Conservation (phyloP, 345 rosid species). For the Theobroma cacao region DNA sequence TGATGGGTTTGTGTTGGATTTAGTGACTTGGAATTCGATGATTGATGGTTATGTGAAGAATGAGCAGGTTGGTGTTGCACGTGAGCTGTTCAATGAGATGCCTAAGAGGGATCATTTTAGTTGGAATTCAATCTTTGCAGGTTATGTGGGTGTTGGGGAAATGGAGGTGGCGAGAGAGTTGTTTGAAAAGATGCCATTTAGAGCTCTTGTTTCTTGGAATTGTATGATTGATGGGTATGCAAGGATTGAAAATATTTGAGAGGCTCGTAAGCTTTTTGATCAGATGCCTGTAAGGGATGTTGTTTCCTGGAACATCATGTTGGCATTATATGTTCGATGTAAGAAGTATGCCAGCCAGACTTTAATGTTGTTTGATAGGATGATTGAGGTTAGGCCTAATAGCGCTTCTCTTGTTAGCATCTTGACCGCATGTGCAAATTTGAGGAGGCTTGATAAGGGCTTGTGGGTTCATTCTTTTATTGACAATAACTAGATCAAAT, state of each 20-base stretch:
- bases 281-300: slow-evolving; percentile 49
- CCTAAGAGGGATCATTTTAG: slow-evolving; percentile 44
- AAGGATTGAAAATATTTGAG: slow-evolving; percentile 30
- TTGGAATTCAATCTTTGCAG: slow-evolving; percentile 67
- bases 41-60: slow-evolving; percentile 46
- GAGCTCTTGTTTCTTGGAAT: slow-evolving; percentile 60
- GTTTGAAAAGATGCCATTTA: slow-evolving; percentile 43
- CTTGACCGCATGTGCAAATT: slow-evolving; percentile 55
- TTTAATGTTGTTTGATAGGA: slow-evolving; percentile 48
- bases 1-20: slow-evolving; percentile 36
- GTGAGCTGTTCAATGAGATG: slow-evolving; percentile 53
- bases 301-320: slow-evolving; percentile 56
- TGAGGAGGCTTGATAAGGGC: slow-evolving; percentile 46
- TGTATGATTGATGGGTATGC: slow-evolving; percentile 58
- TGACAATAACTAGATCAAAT: slow-evolving; percentile 27
- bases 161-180: slow-evolving; percentile 43
- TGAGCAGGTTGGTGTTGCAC: slow-evolving; percentile 38
- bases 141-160: slow-evolving; percentile 36
- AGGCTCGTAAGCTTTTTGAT: slow-evolving; percentile 31
- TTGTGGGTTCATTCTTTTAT: slow-evolving; percentile 48
- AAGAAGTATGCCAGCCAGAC: slow-evolving; percentile 43
- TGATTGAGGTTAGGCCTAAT: slow-evolving; percentile 46
- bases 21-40: slow-evolving; percentile 58
- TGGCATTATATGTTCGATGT: slow-evolving; percentile 51
- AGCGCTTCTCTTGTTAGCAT: slow-evolving; percentile 52